Base-by-base conservation (phyloP, 2,329 filamentous ascomycete genomes). In the Colletotrichum tofieldiae region DNA sequence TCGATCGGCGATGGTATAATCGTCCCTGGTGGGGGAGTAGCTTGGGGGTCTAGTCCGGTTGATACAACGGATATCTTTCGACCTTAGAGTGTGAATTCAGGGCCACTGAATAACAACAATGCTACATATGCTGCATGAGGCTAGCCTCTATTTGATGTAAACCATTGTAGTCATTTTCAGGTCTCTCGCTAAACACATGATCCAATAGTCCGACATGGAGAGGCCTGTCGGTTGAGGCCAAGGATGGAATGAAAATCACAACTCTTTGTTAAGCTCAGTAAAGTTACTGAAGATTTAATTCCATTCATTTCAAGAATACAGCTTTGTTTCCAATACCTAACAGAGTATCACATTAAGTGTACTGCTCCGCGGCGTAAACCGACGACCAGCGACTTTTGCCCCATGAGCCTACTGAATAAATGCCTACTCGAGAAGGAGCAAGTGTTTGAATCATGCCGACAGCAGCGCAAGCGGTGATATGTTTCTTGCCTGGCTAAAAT, bases 21-120 rank as follows among this genome's bases (percentile, higher is more conserved):
- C 65, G 75, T 83, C 39, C 81, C 81, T 1, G 82, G 82, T 5
- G 82, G 81, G 39, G 37, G 20, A 20, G 23, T 41, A 14, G 16
- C 23, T 6, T 62, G 26, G 41, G 26, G 59, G 18, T 32, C 18
- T 5, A 49, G 23, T 9, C 16, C 59, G n/a, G 59, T 62, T n/a
- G 26, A 59, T n/a, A 39, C 20, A 16, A 20, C 23, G 41, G 41
- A 62, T 32, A 18, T 32, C 23, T 47, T 35, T 23, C 26, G 26
- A 8, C 26, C 59, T 23, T 20, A 32, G 55, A 16, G 11, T 4
- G 37, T 16, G n/a, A 9, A 8, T 23, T 26, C 12, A 26, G n/a
- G 35, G 7, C 55, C 20, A n/a, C 7, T 32, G 6, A 32, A n/a
- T 58, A 39, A 26, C 20, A 43, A 26, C 5, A 26, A 32, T 32